phyloP scores from a whole-genome alignment of 1,284 basidiomycete species.

The Ceratobasidium papillatum region DNA sequence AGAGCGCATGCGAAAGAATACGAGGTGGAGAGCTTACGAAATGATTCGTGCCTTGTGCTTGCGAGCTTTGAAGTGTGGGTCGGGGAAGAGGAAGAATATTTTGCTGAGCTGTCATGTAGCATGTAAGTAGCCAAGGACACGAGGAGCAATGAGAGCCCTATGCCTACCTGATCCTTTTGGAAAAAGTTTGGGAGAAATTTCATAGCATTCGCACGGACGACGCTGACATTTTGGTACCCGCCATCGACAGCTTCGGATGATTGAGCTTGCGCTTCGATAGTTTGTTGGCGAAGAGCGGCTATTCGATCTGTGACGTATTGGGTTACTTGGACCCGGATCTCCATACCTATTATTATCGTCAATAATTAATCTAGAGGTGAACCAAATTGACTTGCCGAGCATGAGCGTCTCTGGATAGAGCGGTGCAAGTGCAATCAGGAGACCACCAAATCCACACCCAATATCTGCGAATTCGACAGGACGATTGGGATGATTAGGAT shows the following conservation, averaged over 20 bases:
- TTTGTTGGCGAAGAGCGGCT: conserved; percentile 72
- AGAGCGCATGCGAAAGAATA: background rate
- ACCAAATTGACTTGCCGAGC: conserved; percentile 73
- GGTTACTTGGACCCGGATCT: conserved; percentile 96
- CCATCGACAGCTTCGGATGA: conserved; percentile 46
- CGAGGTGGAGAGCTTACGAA: conserved; percentile 59
- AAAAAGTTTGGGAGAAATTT: conserved; percentile 99
- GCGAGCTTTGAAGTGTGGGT: conserved; percentile 97
- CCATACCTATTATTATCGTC: conserved; percentile 73
- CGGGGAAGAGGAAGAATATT: conserved; percentile 98
- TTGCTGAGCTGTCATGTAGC: conserved; percentile 66
- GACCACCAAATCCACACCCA: conserved; percentile 97
- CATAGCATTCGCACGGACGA: conserved; percentile 97
- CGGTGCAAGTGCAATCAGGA: conserved; percentile 90
- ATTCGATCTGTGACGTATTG: conserved; percentile 97
- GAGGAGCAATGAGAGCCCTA: background rate
- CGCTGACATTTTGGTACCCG: conserved; percentile 82
- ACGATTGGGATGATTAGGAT: conserved; percentile 68
- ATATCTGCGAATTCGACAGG: conserved; percentile 94
- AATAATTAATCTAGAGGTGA: conserved; percentile 20
- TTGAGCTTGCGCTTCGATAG: conserved; percentile 41
- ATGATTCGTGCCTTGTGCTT: conserved; percentile 98
- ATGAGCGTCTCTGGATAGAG: conserved; percentile 92
- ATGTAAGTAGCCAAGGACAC: background rate
- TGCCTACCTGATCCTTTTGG: conserved; percentile 75